Evolutionary conservation across 441 rosid genomes (phyloP).

Genomic region (Gossypium davidsonii): DNA sequence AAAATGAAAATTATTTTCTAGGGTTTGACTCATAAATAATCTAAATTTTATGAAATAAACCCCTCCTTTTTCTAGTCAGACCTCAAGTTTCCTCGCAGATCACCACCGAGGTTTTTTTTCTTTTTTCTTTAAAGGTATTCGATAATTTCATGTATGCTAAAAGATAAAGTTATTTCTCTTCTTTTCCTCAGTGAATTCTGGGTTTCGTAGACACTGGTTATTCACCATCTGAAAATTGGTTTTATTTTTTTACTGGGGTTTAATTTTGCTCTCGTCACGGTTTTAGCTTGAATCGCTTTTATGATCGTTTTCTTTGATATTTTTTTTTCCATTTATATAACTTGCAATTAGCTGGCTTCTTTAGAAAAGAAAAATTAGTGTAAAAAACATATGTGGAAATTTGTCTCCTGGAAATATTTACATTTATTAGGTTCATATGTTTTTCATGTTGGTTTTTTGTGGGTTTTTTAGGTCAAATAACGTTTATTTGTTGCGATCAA

Average conservation of each 20-base stretch:
- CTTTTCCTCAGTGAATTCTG: neutral
- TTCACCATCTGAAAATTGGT: neutral
- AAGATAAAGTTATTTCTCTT: neutral
- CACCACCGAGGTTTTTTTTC: neutral
- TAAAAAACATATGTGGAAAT: neutral
- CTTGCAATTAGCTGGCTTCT: neutral
- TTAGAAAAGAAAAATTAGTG: neutral
- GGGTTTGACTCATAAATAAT: neutral
- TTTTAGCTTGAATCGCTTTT: neutral
- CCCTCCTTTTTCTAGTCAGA: neutral
- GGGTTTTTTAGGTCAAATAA: neutral
- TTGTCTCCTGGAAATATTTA: neutral
- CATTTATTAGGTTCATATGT: neutral
- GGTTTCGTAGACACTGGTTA: neutral
- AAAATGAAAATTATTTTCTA: neutral
- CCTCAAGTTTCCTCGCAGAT: neutral
- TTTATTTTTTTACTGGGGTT: neutral
- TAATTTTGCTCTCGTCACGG: neutral
- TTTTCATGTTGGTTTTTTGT: neutral
- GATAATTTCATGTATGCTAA: neutral
- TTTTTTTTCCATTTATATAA: neutral
- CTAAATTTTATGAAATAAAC: neutral
- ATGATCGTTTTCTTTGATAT: neutral
- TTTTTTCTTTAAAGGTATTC: neutral
- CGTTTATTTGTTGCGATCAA: neutral